phyloP scores from a whole-genome alignment of 208 protist species.

The Leishmania gerbilli region DNA sequence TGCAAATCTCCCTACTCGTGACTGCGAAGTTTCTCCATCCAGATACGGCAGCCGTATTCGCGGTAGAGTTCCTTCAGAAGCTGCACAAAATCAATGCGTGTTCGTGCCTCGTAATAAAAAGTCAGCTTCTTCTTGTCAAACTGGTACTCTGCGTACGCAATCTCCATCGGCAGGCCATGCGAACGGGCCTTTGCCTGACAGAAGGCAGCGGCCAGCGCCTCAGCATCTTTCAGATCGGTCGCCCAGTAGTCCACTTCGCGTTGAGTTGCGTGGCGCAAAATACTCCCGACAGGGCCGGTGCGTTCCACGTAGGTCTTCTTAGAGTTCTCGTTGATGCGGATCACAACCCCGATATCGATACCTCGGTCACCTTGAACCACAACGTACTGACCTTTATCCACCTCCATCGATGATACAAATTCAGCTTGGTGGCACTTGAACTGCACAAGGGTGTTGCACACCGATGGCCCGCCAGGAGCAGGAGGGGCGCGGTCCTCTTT shows the following conservation, averaged over 20 bases:
- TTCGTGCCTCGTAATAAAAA: slow-evolving; percentile 86
- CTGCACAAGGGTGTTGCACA: slow-evolving; percentile 73
- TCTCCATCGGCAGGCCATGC: slow-evolving; percentile 75
- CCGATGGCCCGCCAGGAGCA: slow-evolving; percentile 22
- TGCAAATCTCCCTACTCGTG: slow-evolving; percentile 15
- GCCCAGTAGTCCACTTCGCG: slow-evolving; percentile 89
- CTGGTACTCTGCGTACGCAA: slow-evolving; percentile 90
- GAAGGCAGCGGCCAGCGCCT: slow-evolving; percentile 64
- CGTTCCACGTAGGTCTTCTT: slow-evolving; percentile 64
- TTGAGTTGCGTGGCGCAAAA: slow-evolving; percentile 81
- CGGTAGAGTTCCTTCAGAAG: slow-evolving; percentile 85
- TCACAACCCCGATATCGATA: slow-evolving; percentile 89
- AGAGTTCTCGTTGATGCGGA: slow-evolving; percentile 58
- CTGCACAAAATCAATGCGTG: slow-evolving; percentile 81
- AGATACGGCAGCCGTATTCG: slow-evolving; percentile 90
- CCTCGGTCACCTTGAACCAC: slow-evolving; percentile 90
- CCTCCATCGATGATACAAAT: slow-evolving; percentile 59
- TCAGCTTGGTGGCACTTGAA: slow-evolving; percentile 90
- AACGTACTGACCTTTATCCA: slow-evolving; percentile 81
- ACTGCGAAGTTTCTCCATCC: slow-evolving; percentile 86
- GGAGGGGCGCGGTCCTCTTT: slow-evolving; percentile 42
- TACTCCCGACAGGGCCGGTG: slow-evolving; percentile 48
- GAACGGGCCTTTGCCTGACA: slow-evolving; percentile 63
- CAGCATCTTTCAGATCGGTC: slow-evolving; percentile 80
- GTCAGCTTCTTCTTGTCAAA: slow-evolving; percentile 94